Base-by-base conservation (phyloP, 2,329 filamentous ascomycete genomes). In the Calonectria pteridis region DNA sequence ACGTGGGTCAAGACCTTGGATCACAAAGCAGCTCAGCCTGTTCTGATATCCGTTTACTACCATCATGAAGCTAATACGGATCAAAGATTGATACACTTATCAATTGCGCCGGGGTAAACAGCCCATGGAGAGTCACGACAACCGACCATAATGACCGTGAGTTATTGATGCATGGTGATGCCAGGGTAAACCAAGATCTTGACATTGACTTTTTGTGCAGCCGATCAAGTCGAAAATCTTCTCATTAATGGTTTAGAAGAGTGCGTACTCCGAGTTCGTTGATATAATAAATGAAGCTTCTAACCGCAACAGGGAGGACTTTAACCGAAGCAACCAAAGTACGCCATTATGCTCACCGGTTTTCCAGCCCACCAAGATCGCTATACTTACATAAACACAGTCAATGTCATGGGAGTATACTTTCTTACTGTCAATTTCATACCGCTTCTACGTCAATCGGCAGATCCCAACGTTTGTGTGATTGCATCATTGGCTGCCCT, bases 241-340 rank as follows among this genome's bases (percentile, higher is more conserved):
- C 55, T 59, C 7, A 59, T 59, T 16, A 59, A 59, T 26, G 55
- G 55, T 9, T 59, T 59, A 40, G 55, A 59, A 37, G 55, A 59
- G 55, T 59, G 40, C 28, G 55, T 20, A 6, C 1, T 20, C 20
- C 16, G 3, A 14, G 11, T 26, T 26, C 35, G 11, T 16, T 28
- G 3, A 23, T 16, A 28, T 14, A 18, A 7, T 18, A 26, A 11
- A 10, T 20, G 3, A 0, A 26, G 13, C 1, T 40, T 7, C 55
- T 62, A 20, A 62, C 23, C 2, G 35, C 13, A 16, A 26, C 35
- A 62, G 55, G 33, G 55, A 62, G 55, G 55, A 62, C 35, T 62
- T 62, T 28, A 9, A 62, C 55, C 37, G 55, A 43, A 62, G 55
- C 55, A 62, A 40, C 33, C 55, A 62, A 16, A 62, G 55, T 62